phyloP scores from a whole-genome alignment of 2,329 filamentous ascomycete species.

The Cadophora malorum region DNA sequence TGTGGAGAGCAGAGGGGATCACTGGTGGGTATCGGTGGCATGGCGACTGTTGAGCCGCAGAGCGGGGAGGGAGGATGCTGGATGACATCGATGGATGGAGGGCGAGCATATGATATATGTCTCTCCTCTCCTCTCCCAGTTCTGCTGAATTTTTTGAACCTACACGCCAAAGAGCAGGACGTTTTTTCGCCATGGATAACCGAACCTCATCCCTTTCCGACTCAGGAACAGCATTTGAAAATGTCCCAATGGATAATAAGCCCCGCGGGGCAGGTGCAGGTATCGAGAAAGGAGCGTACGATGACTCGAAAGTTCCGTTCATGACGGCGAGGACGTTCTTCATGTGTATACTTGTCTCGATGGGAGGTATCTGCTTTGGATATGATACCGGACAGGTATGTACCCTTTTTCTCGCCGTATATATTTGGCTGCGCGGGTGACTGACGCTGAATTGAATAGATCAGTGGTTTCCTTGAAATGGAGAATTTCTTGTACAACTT shows the following conservation, averaged over 20 bases:
- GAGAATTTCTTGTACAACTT: slow-evolving; percentile 61
- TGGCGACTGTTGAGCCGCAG: slow-evolving; percentile 6
- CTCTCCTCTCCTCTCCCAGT: background rate
- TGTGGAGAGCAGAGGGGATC: slow-evolving; percentile 3
- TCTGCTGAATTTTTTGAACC: too few species aligned
- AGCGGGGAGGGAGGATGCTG: background rate
- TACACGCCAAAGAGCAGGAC: too few species aligned
- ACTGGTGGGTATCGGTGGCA: slow-evolving; percentile 1
- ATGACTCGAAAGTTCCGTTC: slow-evolving; percentile 18
- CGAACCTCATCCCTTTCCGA: background rate
- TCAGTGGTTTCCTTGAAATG: slow-evolving; percentile 67
- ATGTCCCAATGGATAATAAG: background rate
- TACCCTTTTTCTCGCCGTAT: background rate
- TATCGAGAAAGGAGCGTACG: background rate
- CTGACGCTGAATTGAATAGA: slow-evolving; percentile 39
- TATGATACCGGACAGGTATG: slow-evolving; percentile 43
- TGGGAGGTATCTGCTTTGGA: slow-evolving; percentile 45
- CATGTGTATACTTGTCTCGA: slow-evolving; percentile 39
- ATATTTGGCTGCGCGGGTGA: too few species aligned
- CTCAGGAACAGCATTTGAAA: background rate
- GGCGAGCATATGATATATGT: background rate
- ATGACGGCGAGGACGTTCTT: slow-evolving; percentile 35
- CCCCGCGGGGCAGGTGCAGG: background rate
- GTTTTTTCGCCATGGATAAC: too few species aligned
- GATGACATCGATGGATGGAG: background rate